phyloP scores from a whole-genome alignment of 1,139 yeast genomes.

The Candida tetrigidarum region DNA sequence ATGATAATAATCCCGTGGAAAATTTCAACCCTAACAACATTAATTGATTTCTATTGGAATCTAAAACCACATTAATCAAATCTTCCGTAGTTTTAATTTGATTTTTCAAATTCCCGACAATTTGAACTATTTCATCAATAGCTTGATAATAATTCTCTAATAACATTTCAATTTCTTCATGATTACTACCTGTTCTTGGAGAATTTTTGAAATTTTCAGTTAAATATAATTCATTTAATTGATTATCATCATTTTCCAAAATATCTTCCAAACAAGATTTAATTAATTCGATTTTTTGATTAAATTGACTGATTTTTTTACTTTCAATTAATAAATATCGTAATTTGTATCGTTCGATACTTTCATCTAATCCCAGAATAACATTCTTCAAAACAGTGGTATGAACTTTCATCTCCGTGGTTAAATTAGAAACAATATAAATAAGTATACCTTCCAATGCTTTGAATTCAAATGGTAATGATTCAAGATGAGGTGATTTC shows the following conservation, averaged over 20 bases:
- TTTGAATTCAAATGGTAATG: constrained; percentile 46
- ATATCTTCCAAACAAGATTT: constrained; percentile 45
- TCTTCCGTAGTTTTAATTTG: constrained; percentile 53
- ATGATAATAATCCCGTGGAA: constrained; percentile 44
- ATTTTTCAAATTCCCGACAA: constrained; percentile 41
- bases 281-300: constrained; percentile 44
- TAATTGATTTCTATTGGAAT: constrained; percentile 51
- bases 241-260: constrained; percentile 43
- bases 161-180: constrained; percentile 47
- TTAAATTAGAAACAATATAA: constrained; percentile 41
- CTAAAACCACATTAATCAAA: constrained; percentile 48
- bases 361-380: constrained; percentile 40
- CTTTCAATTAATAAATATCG: constrained; percentile 47
- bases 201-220: constrained; percentile 30
- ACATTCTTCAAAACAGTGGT: constrained; percentile 42
- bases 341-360: constrained; percentile 44
- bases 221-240: constrained; percentile 43
- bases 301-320: constrained; percentile 49
- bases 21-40: constrained; percentile 50
- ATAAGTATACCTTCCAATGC: constrained; percentile 49
- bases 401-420: constrained; percentile 50
- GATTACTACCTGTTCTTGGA: constrained; percentile 36
- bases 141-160: constrained; percentile 49
- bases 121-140: constrained; percentile 51
- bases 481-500: constrained; percentile 20